A percentile compares a stretch with the other conserved stretches of the same genome.
Evolutionary conservation across 1,284 basidiomycete genomes (phyloP).

Genomic region (Leccinum angustisporum): DNA sequence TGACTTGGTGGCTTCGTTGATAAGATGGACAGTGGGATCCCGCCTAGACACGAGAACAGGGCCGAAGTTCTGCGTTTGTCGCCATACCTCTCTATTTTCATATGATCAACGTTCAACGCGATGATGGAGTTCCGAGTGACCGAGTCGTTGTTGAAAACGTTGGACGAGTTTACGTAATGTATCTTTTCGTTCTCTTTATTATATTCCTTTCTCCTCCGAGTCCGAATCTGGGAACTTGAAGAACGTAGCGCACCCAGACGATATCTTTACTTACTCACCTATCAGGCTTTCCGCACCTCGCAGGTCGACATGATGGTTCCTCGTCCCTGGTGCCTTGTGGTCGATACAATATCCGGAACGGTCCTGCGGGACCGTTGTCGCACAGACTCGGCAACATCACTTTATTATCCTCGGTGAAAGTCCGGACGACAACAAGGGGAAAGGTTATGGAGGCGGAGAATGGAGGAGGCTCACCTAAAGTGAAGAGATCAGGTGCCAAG

Average conservation of each 20-base stretch:
- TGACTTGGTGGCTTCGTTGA: too few species aligned
- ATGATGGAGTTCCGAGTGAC: too few species aligned
- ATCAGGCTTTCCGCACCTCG: not conserved
- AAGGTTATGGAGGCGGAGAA: not conserved
- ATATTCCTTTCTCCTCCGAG: not conserved
- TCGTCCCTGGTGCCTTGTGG: not conserved
- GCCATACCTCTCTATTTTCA: too few species aligned
- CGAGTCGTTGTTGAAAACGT: too few species aligned
- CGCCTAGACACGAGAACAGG: too few species aligned
- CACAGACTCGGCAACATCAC: not conserved
- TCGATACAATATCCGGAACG: not conserved
- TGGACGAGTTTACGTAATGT: not conserved
- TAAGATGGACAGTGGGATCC: too few species aligned
- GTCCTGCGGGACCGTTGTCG: not conserved
- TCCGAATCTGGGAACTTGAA: not conserved
- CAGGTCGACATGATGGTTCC: not conserved
- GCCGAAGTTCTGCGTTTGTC: too few species aligned
- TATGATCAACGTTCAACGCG: too few species aligned
- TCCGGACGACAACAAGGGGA: not conserved
- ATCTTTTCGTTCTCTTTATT: not conserved
- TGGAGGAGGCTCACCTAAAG: not conserved
- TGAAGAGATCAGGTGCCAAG: too few species aligned
- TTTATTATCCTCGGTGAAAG: not conserved
- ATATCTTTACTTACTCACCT: not conserved
- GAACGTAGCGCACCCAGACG: not conserved